Evolutionary conservation across 2,329 filamentous ascomycete species (phyloP), one percentile per base, ranked within the genome.

Genomic region (Aureobasidium sp.): DNA sequence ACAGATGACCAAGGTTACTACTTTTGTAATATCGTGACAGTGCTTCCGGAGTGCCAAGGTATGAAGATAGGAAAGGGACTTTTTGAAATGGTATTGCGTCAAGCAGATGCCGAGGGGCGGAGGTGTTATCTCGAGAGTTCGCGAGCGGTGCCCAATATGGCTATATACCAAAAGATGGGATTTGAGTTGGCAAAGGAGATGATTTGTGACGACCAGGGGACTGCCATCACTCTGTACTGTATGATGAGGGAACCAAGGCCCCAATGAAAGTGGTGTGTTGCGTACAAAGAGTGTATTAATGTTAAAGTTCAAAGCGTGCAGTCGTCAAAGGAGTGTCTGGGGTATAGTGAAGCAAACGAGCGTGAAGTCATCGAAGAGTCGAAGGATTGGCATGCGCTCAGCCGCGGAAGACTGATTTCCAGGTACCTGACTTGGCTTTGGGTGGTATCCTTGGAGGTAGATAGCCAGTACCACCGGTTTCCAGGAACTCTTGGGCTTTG

Each of bases 11-110:
- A 80, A 5, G 88, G 88, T 0, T 90, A 90, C 69, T 90, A 89
- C 69, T 90, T 90, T 67, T 86, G 88, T 66, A 91, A 90, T 68
- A 88, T 90, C 64, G 84, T 90, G 68, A 86, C 87, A 0, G 87
- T 90, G 1, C 71, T 83, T 17, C 85, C 87, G 0, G 80, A 84
- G 53, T 80, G 80, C 36, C 87, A 90, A 70, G 86, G 86, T 0
- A 82, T 80, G 67, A 87, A 87, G 0, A 81, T 90, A 2, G 88
- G 87, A 0, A 83, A 82, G 64, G 77, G 79, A 65, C 73, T 90
- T 67, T 86, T 90, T 75, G 78, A 84, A 66, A 77, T 79, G 47
- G 85, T 90, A 7, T 84, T 86, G 17, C 77, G 80, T 44, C 75
- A 76, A 68, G 87, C 88, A 11, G 88, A 91, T 71, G 73, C 73